A percentile compares a stretch with the other conserved stretches of the same genome.
phyloP scores from a whole-genome alignment of 2,329 filamentous ascomycete genomes.

The Fusarium clavum region DNA sequence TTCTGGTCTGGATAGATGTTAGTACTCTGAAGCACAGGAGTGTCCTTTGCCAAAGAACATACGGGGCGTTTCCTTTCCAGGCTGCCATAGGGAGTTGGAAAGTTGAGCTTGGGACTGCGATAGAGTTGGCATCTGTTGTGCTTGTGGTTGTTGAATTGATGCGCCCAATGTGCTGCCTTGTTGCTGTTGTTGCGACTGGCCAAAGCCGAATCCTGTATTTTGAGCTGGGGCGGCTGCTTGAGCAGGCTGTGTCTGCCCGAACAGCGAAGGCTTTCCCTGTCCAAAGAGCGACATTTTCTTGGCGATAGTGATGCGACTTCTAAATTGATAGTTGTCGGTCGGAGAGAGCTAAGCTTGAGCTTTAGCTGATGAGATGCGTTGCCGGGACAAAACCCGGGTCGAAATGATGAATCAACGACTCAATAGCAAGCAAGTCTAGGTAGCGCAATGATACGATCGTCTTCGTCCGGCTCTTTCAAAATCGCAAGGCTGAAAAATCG shows the following conservation, averaged over 20 bases:
- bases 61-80: slow-evolving; percentile 63
- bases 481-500: slow-evolving; percentile 35
- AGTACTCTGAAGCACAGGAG: slow-evolving; percentile 1
- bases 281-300: slow-evolving; percentile 55
- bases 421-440: not conserved
- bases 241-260: slow-evolving; percentile 54
- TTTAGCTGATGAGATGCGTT: slow-evolving; percentile 24
- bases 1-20: slow-evolving; percentile 65
- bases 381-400: slow-evolving; percentile 13
- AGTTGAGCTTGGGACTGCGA: slow-evolving; percentile 61
- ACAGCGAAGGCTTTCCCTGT: slow-evolving; percentile 54
- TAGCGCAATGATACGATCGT: not conserved
- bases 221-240: slow-evolving; percentile 50
- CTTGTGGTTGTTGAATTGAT: slow-evolving; percentile 54
- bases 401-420: not conserved
- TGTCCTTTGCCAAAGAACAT: slow-evolving; percentile 39
- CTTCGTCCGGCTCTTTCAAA: not conserved
- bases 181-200: slow-evolving; percentile 52
- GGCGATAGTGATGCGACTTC: slow-evolving; percentile 37
- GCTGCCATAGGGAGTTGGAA: slow-evolving; percentile 65
- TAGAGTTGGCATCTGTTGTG: slow-evolving; percentile 57
- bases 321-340: slow-evolving; percentile 19
- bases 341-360: slow-evolving; percentile 35
- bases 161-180: slow-evolving; percentile 51
- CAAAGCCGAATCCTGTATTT: slow-evolving; percentile 29